Conservation (phyloP, 495 filamentous ascomycete species). For the Penicillium turbatum region DNA sequence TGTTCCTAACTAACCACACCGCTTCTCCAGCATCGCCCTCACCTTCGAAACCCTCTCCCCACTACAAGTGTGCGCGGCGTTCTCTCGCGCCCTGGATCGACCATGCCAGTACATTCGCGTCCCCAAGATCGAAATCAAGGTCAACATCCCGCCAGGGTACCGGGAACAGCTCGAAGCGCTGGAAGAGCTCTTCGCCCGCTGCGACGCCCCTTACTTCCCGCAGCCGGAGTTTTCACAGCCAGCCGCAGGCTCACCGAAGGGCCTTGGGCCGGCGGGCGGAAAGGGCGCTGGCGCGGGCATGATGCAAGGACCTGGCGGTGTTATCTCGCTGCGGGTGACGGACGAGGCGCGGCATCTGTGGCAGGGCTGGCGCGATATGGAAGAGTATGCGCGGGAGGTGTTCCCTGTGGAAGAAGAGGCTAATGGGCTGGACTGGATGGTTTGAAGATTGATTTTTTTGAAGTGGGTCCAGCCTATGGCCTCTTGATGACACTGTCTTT, state of each 20-base stretch:
- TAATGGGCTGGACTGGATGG: conserved; percentile 92
- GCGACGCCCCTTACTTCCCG: conserved; percentile 63
- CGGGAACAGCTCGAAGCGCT: conserved; percentile 77
- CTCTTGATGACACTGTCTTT: conserved; percentile 1
- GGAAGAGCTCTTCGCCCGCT: conserved; percentile 57
- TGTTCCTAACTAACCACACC: not conserved
- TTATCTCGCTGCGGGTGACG: conserved; percentile 54
- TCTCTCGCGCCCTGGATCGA: conserved; percentile 70
- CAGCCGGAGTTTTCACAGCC: conserved; percentile 46
- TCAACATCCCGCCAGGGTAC: conserved; percentile 84
- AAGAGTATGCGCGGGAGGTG: conserved; percentile 93
- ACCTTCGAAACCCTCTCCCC: conserved; percentile 90
- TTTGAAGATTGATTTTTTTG: conserved; percentile 27
- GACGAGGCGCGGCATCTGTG: conserved; percentile 72
- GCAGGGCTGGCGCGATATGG: conserved; percentile 86
- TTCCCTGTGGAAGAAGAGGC: conserved; percentile 92
- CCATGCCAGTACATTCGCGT: conserved; percentile 72
- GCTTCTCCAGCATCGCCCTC: conserved; percentile 65
- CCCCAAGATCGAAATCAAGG: conserved; percentile 72
- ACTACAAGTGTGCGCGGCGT: conserved; percentile 71
- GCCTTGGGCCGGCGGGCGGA: conserved; percentile 57
- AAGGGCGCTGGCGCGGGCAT: conserved; percentile 57
- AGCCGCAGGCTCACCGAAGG: conserved; percentile 44
- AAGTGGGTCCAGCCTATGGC: not conserved
- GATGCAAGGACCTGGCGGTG: conserved; percentile 54